Evolutionary conservation across 1,284 basidiomycete genomes (phyloP).

Genomic region (Ustanciosporium gigantosporum): DNA sequence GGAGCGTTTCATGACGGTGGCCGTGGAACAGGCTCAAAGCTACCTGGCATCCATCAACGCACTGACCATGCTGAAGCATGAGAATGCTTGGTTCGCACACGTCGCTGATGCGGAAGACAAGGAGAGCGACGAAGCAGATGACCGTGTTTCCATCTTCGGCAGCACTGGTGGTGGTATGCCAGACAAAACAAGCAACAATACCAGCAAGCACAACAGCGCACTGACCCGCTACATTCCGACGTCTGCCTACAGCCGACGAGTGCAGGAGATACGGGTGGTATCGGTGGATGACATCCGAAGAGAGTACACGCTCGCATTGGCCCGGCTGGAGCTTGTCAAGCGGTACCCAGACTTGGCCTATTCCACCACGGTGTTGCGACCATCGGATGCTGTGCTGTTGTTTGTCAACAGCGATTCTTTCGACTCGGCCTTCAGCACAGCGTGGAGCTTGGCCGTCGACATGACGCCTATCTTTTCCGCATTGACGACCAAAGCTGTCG

Average conservation of each 20-base stretch:
- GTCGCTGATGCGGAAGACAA: constrained; percentile 20
- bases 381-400: constrained; percentile 72
- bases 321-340: constrained; percentile 76
- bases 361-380: constrained; percentile 35
- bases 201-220: constrained; percentile 63
- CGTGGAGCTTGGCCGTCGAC: constrained; percentile 77
- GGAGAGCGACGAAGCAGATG: constrained; percentile 11
- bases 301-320: constrained; percentile 79
- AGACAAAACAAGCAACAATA: constrained; percentile 2
- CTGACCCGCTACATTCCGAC: constrained; percentile 78
- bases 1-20: constrained; percentile 63
- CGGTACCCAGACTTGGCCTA: constrained; percentile 66
- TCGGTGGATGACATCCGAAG: constrained; percentile 79
- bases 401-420: constrained; percentile 79
- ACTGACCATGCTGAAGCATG: constrained; percentile 77
- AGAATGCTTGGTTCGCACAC: constrained; percentile 79
- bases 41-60: constrained; percentile 88
- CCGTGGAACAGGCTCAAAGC: constrained; percentile 75
- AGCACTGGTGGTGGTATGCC: constrained; percentile 4
- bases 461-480: constrained; percentile 82
- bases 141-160: constrained; percentile 16
- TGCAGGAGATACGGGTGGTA: constrained; percentile 73
- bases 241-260: constrained; percentile 65
- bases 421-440: constrained; percentile 77
- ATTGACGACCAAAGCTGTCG: constrained; percentile 76